Evolutionary conservation across 495 filamentous ascomycete species (phyloP), one percentile per base, ranked within the genome.

Genomic region (Penicillium goetzii): DNA sequence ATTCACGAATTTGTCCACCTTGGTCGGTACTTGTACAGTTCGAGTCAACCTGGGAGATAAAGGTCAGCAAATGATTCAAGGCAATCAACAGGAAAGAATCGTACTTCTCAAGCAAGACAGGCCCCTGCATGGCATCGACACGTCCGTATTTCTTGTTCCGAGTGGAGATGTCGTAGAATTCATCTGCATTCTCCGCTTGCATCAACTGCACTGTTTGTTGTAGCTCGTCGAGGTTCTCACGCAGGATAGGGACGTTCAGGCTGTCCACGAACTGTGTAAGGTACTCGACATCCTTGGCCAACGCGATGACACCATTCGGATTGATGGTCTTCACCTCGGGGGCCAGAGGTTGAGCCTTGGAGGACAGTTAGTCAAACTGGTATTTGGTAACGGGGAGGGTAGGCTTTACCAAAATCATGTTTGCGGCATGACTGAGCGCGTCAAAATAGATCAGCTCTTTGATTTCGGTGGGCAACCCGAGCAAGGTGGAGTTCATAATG

Each of bases 371-470:
- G 67, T 61, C 50, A 62, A 56, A 9, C 6, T 28, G 17, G 43
- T 34, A 41, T 25, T 15, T 41, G 33, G 4, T 2, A 21, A 25
- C 45, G 14, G 3, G 38, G 36, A 19, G 26, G 45, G 21, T 1
- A 10, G 52, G 41, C 65, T 82, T 66, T 75, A 92, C 89, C 50
- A 99, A 78, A 34, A 99, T 95, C 78, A 89, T 91, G 60, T 88
- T 88, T 9, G 92, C 88, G 6, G 96, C 92, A 74, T 98, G 94
- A 60, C 87, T 91, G 59, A 99, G 83, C 3, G 96, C 96, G 72
- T 97, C 94, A 66, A 97, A 97, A 76, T 98, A 98, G 62, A 99
- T 97, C 34, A 97, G 85, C 72, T 96, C 92, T 75, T 97, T 97
- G 76, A 99, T 98, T 66, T 96, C 92, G 4, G 90, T 88, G 0